Evolutionary conservation across 2,329 filamentous ascomycete species (phyloP), one percentile per base, ranked within the genome.

Genomic region (Pseudomassariella vexata): DNA sequence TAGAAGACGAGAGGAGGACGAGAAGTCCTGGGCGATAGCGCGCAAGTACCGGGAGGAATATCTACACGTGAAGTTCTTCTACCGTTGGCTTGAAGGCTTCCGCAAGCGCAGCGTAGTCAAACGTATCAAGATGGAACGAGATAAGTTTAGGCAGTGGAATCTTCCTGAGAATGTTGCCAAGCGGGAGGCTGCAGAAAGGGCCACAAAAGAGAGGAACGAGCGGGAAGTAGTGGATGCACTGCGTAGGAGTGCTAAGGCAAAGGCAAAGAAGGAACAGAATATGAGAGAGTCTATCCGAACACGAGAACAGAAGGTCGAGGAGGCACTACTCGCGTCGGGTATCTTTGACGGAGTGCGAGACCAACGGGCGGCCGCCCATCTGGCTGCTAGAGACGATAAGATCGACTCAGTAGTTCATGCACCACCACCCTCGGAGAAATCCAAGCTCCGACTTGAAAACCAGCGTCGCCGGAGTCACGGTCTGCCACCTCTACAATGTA

Each of bases 61-160:
- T 34, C 56, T 78, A 19, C 55, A 59, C 9, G 55, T 76, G 37
- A 74, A 67, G 28, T 78, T 62, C 48, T 76, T 77, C 38, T 76
- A 76, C 42, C 59, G 59, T 12, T 79, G 74, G 74, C 68, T 64
- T 29, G 50, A 66, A 10, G 62, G 55, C 23, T 69, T 66, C 7
- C 62, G 71, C 9, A 60, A 65, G 27, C 63, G 61, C 12, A 62
- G 67, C 3, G 60, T 71, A 11, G 62, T 65, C 35, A 60, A 61
- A n/a, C 62, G 75, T 15, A 68, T 73, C 6, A 62, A 61, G 19
- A 61, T 65, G 24, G 71, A 68, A 14, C 65, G 69, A 30, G 69
- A 74, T 24, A 63, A 70, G 38, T 60, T 70, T 40, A 63, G 62
- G 18, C 52, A 57, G 3, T 74, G 68, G 46, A 62, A 63, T 19